These are phyloP conservation scores for Phytophthora kernoviae DNA, from an alignment of 352 stramenopile genomes.

Conservation along the genomic window DNA sequence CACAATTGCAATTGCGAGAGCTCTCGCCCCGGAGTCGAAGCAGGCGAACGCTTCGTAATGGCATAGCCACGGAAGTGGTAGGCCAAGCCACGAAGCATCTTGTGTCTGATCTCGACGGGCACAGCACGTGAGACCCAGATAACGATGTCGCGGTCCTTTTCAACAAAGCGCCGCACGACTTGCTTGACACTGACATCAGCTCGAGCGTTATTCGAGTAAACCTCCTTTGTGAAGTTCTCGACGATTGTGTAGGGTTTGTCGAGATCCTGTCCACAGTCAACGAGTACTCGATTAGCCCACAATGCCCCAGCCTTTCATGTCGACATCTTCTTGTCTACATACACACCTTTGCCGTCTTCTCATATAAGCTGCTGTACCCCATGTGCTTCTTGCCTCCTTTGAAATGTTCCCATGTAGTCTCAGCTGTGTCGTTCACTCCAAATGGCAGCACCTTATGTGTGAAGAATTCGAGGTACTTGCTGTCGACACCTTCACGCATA, in stretches of 20 bases:
- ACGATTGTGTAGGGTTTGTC: constrained; percentile 57
- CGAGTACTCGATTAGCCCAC: no score
- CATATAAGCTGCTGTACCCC: constrained; percentile 29
- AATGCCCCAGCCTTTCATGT: neutral
- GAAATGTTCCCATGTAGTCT: constrained; percentile 28
- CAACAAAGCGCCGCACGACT: constrained; percentile 57
- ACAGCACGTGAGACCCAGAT: constrained; percentile 55
- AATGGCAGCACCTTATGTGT: constrained; percentile 32
- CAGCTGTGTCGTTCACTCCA: constrained; percentile 8
- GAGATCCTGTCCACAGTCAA: constrained; percentile 16
- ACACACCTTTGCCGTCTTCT: constrained; percentile 29
- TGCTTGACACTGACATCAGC: constrained; percentile 58
- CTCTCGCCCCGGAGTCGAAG: constrained; percentile 26
- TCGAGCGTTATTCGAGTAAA: constrained; percentile 48
- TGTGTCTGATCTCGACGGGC: constrained; percentile 52
- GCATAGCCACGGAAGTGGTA: constrained; percentile 65
- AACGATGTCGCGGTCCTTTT: constrained; percentile 59
- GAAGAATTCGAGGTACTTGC: constrained; percentile 34
- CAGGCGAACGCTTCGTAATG: constrained; percentile 40
- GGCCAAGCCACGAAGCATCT: constrained; percentile 29
- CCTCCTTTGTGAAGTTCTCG: constrained; percentile 59
- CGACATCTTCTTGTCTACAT: neutral
- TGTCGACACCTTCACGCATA: constrained; percentile 27
- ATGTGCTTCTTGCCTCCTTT: constrained; percentile 32
- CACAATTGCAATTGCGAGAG: constrained; percentile 52